phyloP scores from a whole-genome alignment of 495 filamentous ascomycete genomes.

The Darksidea phi region DNA sequence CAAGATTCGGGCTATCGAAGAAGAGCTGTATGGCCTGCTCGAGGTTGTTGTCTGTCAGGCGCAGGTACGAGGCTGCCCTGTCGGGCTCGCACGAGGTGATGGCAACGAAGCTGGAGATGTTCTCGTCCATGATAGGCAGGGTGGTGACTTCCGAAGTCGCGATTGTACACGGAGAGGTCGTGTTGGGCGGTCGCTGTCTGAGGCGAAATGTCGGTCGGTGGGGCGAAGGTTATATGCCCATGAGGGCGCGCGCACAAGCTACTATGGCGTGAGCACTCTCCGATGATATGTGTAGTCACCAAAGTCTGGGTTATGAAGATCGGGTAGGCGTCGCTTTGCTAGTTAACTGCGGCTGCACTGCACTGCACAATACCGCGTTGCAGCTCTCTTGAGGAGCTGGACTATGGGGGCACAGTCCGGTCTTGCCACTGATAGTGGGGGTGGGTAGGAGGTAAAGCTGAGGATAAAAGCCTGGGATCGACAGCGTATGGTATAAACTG shows the following conservation, averaged over 20 bases:
- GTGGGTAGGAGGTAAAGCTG: neutral
- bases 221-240: neutral
- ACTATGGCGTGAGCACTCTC: too few relatives aligned
- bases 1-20: slow-evolving; percentile 73
- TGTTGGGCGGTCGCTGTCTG: too few relatives aligned
- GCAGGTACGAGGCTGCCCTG: slow-evolving; percentile 73
- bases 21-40: slow-evolving; percentile 85
- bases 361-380: too few relatives aligned
- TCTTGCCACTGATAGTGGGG: neutral
- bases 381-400: neutral
- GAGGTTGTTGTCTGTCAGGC: slow-evolving; percentile 75
- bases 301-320: too few relatives aligned
- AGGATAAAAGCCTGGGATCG: neutral
- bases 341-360: too few relatives aligned
- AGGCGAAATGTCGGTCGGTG: neutral
- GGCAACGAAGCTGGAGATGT: slow-evolving; percentile 59
- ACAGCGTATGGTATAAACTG: neutral
- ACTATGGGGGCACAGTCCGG: neutral
- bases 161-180: too few relatives aligned
- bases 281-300: too few relatives aligned
- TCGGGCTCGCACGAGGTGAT: slow-evolving; percentile 67
- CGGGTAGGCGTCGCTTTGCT: too few relatives aligned
- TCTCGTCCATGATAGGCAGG: slow-evolving; percentile 62
- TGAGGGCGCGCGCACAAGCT: too few relatives aligned
- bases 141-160: neutral